Evolutionary conservation across 257 asterid genomes (phyloP), one percentile per base, ranked within the genome.

Genomic region (Lycium ferocissimum): DNA sequence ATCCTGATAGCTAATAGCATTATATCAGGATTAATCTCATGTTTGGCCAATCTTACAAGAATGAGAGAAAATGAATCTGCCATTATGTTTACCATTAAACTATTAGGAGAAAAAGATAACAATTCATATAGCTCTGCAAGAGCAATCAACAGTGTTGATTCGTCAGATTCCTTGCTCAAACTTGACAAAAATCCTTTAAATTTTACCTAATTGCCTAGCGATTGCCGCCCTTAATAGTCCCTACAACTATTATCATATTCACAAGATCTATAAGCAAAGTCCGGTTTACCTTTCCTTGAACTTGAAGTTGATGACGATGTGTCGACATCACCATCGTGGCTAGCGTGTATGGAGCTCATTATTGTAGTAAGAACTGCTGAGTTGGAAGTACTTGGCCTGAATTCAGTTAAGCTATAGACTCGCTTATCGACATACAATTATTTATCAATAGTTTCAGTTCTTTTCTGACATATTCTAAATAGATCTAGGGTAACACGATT

Each of bases 381-480:
- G 86, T 84, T 91, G 22, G 97, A 92, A 82, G 97, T 86, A 86
- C 94, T 92, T 20, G 98, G 95, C 78, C 93, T 88, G 69, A 89
- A 91, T 76, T 92, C 98, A 14, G 90, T 71, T 0, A 95, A 94
- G 86, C 89, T 95, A 87, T 98, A 95, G 1, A 95, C 94, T 85
- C 99, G 92, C 89, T 96, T 96, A 87, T 94, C 99, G 9, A 95
- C 94, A 0, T 98, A 98, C 85, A 94, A 88, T 86, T 85, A 88
- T 86, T 85, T 93, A 49, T 96, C 98, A 88, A 87, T 90, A 8
- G 83, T 86, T 59, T 96, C 99, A 58, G 90, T 86, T 86, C 99
- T 91, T 83, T 96, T 96, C 81, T 94, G 96, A 81, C 99, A 40
- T 40, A 40, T 40, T 40, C 45, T 40, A 40, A 6, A 40, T 6